These are phyloP conservation scores for Ogataea pilisensis DNA, from an alignment of 805 yeast genomes.

Conservation along the genomic window DNA sequence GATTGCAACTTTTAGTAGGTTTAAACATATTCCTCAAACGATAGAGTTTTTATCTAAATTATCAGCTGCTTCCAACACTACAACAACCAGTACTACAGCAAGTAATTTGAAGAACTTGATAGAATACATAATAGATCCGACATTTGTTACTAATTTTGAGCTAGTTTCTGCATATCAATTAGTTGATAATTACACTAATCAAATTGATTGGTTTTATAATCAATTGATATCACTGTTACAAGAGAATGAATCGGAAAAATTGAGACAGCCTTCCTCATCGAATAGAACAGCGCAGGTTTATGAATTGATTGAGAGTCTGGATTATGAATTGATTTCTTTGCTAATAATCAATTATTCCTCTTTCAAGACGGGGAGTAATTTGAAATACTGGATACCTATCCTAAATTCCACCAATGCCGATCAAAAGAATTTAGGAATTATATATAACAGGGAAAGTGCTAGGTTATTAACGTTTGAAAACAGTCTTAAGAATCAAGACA, in stretches of 20 bases:
- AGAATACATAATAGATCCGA: conserved; percentile 10
- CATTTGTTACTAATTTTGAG: conserved; percentile 17
- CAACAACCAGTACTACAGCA: neutral
- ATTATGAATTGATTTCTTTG: conserved; percentile 22
- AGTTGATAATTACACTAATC: conserved; percentile 9
- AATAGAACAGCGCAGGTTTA: conserved; percentile 6
- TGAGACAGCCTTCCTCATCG: neutral
- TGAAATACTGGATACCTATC: conserved; percentile 20
- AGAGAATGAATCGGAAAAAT: no score
- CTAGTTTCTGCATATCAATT: conserved; percentile 14
- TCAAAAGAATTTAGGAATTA: conserved; percentile 6
- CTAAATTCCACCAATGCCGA: conserved; percentile 13
- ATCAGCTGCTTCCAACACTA: conserved; percentile 3
- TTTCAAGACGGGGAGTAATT: conserved; percentile 15
- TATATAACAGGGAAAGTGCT: conserved; percentile 17
- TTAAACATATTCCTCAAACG: conserved; percentile 5
- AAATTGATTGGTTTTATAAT: conserved; percentile 23
- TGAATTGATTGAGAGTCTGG: conserved; percentile 13
- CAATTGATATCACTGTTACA: conserved; percentile 14
- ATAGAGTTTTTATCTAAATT: conserved; percentile 12
- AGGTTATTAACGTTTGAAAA: neutral
- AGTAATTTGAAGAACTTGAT: conserved; percentile 7
- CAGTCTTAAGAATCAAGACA: neutral
- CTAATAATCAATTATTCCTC: conserved; percentile 23
- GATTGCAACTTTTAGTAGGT: conserved; percentile 2